A percentile compares a stretch with the other conserved stretches of the same genome.
These are phyloP conservation scores for Blastocystis sp. DNA, from an alignment of 352 stramenopile species.

Conservation along the genomic window DNA sequence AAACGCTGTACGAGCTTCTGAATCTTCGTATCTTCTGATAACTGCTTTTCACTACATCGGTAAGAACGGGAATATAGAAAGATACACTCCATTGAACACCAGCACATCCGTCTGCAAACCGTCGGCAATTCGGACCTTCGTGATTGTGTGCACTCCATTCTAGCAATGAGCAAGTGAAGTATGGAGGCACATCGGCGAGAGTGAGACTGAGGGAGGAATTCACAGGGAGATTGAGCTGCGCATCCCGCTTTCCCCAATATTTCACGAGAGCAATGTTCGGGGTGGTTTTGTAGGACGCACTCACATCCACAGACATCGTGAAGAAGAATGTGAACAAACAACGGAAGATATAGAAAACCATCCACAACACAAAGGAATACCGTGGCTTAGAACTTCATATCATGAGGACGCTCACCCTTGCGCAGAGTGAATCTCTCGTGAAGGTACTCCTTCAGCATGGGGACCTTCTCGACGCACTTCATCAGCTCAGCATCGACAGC, in stretches of 20 bases:
- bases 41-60: constrained; percentile 75
- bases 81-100: constrained; percentile 86
- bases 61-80: neutral
- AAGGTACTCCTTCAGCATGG: constrained; percentile 95
- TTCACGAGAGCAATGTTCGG: constrained; percentile 96
- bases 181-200: constrained; percentile 75
- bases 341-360: constrained; percentile 65
- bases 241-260: constrained; percentile 94
- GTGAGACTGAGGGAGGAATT: constrained; percentile 95
- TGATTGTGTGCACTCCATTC: constrained; percentile 88
- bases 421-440: constrained; percentile 48
- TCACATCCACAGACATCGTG: constrained; percentile 10
- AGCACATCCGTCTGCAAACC: constrained; percentile 83
- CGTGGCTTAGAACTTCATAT: constrained; percentile 66
- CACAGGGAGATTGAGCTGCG: constrained; percentile 87
- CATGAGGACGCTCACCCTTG: constrained; percentile 54
- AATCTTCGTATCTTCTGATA: constrained; percentile 63
- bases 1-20: constrained; percentile 78
- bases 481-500: constrained; percentile 86
- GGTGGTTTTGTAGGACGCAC: neutral
- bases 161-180: constrained; percentile 71
- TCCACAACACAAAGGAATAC: constrained; percentile 67
- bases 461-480: constrained; percentile 76
- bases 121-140: constrained; percentile 79
- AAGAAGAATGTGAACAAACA: constrained; percentile 49